A percentile compares a stretch with the other conserved stretches of the same genome.
These are phyloP conservation scores for Epichloe amarillans DNA, from an alignment of 2,329 filamentous ascomycete genomes.

Conservation along the genomic window DNA sequence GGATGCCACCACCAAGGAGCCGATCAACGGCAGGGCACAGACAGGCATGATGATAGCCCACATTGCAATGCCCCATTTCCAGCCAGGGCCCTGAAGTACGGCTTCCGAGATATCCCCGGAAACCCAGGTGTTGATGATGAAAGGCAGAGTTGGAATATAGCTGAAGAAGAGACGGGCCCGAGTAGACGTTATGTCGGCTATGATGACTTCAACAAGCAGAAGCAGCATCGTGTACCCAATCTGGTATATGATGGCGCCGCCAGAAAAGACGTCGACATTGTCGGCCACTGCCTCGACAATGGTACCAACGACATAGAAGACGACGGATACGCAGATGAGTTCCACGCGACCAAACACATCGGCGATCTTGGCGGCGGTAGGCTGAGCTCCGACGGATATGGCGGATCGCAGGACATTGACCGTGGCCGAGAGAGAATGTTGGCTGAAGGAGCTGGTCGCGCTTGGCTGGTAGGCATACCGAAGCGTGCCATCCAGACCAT, in stretches of 20 bases:
- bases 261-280: conserved; percentile 31
- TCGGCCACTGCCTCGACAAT: conserved; percentile 50
- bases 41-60: conserved; percentile 53
- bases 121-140: conserved; percentile 52
- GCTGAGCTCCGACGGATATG: conserved; percentile 44
- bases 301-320: conserved; percentile 35
- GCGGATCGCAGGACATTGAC: conserved; percentile 44
- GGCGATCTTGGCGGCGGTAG: conserved; percentile 50
- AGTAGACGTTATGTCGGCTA: conserved; percentile 55
- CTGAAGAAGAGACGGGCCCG: conserved; percentile 51
- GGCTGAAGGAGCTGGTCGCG: conserved; percentile 35
- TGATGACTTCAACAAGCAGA: conserved; percentile 50
- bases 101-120: conserved; percentile 42
- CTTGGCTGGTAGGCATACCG: conserved; percentile 41
- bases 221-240: conserved; percentile 46
- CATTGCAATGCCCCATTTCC: conserved; percentile 55
- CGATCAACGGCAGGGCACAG: conserved; percentile 45
- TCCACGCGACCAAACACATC: conserved; percentile 52
- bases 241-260: conserved; percentile 51
- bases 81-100: conserved; percentile 26
- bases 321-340: conserved; percentile 40
- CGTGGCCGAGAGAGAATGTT: conserved; percentile 43
- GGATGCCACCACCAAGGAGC: conserved; percentile 42
- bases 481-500: conserved; percentile 45
- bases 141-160: conserved; percentile 45